Percentiles rank a stretch among this genome's conserved stretches.
phyloP scores from a whole-genome alignment of 2,329 filamentous ascomycete species.

The Colletotrichum melonis region DNA sequence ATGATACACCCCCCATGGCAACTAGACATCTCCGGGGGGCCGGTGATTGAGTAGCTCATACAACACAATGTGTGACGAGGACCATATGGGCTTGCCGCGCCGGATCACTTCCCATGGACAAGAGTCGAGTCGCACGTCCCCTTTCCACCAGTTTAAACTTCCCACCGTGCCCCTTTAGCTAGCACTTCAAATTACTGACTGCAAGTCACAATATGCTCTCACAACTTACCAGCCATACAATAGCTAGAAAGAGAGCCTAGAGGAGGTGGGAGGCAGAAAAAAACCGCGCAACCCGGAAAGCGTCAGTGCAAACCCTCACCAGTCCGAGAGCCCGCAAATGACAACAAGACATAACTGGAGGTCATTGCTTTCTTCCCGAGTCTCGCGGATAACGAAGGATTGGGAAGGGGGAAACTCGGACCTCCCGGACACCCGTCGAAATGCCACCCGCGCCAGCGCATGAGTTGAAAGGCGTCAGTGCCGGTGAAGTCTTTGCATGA shows the following conservation, averaged over 20 bases:
- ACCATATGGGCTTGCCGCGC: background rate
- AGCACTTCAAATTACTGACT: background rate
- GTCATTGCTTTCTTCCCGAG: background rate
- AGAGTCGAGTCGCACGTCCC: background rate
- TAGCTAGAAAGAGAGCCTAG: too few relatives aligned
- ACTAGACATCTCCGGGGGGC: too few relatives aligned
- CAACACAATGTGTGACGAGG: background rate
- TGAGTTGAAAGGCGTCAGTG: background rate
- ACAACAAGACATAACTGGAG: background rate
- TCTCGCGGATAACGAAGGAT: background rate
- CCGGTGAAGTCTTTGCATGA: background rate
- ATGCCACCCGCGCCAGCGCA: background rate
- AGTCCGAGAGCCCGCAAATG: conserved; percentile 19
- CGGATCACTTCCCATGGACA: background rate
- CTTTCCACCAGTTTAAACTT: background rate
- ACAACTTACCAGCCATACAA: background rate
- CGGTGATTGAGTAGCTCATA: background rate
- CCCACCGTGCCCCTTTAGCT: background rate
- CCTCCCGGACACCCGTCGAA: background rate
- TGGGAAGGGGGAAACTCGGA: background rate
- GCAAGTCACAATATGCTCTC: background rate
- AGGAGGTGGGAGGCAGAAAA: background rate
- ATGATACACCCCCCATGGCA: too few relatives aligned
- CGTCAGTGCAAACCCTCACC: conserved; percentile 12
- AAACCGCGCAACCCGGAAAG: background rate